Base-by-base conservation (phyloP, 2,329 filamentous ascomycete species). In the Neurospora sp. region DNA sequence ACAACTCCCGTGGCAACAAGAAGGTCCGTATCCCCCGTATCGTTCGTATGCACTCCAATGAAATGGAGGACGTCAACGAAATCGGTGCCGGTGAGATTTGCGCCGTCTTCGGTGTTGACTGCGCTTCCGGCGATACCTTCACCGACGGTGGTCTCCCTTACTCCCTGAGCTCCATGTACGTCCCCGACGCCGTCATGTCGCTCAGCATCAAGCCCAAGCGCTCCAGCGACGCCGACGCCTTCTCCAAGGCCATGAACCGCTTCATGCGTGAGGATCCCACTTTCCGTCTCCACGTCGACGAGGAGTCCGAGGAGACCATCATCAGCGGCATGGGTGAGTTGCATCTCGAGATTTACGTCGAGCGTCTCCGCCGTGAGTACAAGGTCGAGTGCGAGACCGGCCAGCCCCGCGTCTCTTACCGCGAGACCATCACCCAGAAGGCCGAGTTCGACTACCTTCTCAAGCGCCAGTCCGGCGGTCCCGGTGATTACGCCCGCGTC, bases 251-350 rank as follows among this genome's bases (percentile, higher is more conserved):
- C 75, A 98, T 99, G 90, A 96, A 95, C 80, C 92, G 96, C 75
- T 99, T 99, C 87, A 95, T 97, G 82, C 91, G 96, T 73, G 96
- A 99, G 82, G 96, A 99, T 77, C 96, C 96, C 3, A 99, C 96
- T 13, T 99, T 99, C 88, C 90, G 96, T 69, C 92, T 99, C 43
- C 91, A 93, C 76, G 93, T 97, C 76, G 96, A 99, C 78, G 82
- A 88, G 17, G 96, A 99, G 83, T 95, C 91, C 73, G 91, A 97
- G 78, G 93, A 99, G 84, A 98, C 95, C 67, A 97, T 99, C 78
- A 98, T 99, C 78, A 96, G 92, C 58, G 96, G 96, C 71, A 99
- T 99, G 96, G 96, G 96, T 75, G 96, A 99, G 81, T 82, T 99
- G 75, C 96, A 99, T 81, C 86, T 99, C 38, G 94, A 97, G 78